Evolutionary conservation across 225 moss, liverwort and hornwort species (phyloP), one percentile per base, ranked within the genome.

Genomic region (Lunularia cruciata): DNA sequence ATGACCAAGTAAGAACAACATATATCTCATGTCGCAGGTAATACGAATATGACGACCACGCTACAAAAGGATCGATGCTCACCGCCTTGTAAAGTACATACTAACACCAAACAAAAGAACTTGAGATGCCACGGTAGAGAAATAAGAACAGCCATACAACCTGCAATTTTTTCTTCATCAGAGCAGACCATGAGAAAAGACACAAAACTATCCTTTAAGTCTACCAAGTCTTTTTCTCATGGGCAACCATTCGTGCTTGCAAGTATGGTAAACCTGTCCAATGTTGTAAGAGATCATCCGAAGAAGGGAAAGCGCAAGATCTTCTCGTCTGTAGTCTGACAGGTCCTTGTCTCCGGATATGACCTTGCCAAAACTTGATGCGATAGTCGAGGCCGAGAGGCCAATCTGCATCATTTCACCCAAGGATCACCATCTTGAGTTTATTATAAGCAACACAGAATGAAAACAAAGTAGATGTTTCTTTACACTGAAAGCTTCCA

Each of bases 251-350:
- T n/a, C n/a, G n/a, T n/a, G n/a, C n/a, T n/a, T n/a, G n/a, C n/a
- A n/a, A n/a, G n/a, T n/a, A n/a, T n/a, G n/a, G n/a, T 45, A 4
- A 30, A 84, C 84, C 80, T 84, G 98, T 20, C 98, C 98, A 65
- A 98, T 93, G 69, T 98, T 98, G 72, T 98, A 98, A 0, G 98
- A 98, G 63, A 93, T 93, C 98, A 98, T 93, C 49, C 98, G 87
- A 67, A 98, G 78, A 18, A 98, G 78, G 40, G 98, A 98, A 25
- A 98, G 89, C 18, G 91, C 93, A 57, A 98, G 66, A 64, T 98
- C 98, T 77, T 98, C 98, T 63, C 86, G 80, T 72, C 85, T 75
- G 63, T 91, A 91, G 49, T 93, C 93, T 26, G 84, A 89, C 64
- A 93, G 76, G 54, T 93, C 93, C 72, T 88, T 98, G 70, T 88